Evolutionary conservation across 2,329 filamentous ascomycete species (phyloP).

Genomic region (Aspergillus sp.): DNA sequence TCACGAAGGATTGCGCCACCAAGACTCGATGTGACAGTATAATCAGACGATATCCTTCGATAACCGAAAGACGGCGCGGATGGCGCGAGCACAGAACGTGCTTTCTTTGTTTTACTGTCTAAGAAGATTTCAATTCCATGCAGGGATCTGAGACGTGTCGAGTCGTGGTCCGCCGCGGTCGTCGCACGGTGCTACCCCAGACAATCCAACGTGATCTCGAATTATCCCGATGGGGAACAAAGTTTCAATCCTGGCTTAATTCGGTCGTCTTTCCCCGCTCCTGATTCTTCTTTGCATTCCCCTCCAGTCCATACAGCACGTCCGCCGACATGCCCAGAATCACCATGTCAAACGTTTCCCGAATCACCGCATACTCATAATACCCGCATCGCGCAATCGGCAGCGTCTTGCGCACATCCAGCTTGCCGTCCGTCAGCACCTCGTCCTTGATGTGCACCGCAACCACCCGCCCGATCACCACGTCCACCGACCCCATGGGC

Average conservation of each 20-base stretch:
- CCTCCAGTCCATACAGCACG: slow-evolving; percentile 39
- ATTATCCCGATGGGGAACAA: too few species aligned
- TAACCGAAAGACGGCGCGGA: not conserved
- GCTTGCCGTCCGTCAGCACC: slow-evolving; percentile 53
- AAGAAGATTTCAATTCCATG: too few species aligned
- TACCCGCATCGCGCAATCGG: slow-evolving; percentile 62
- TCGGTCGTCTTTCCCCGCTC: not conserved
- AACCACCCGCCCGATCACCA: slow-evolving; percentile 57
- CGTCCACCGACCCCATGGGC: slow-evolving; percentile 57
- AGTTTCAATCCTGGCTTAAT: not conserved
- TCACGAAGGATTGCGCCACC: not conserved
- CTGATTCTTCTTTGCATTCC: slow-evolving; percentile 28
- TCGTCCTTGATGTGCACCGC: slow-evolving; percentile 57
- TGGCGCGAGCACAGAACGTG: too few species aligned
- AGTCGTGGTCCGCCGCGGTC: too few species aligned
- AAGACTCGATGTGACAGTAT: not conserved
- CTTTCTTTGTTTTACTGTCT: too few species aligned
- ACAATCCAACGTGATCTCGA: too few species aligned
- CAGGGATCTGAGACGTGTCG: too few species aligned
- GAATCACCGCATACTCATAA: slow-evolving; percentile 56
- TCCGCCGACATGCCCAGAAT: slow-evolving; percentile 40
- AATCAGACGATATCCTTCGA: not conserved
- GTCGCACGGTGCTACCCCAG: too few species aligned
- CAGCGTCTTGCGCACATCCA: slow-evolving; percentile 56
- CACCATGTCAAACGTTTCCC: slow-evolving; percentile 59